Base-by-base conservation (phyloP, 2,329 filamentous ascomycete genomes). In the Alternaria gansuensis region DNA sequence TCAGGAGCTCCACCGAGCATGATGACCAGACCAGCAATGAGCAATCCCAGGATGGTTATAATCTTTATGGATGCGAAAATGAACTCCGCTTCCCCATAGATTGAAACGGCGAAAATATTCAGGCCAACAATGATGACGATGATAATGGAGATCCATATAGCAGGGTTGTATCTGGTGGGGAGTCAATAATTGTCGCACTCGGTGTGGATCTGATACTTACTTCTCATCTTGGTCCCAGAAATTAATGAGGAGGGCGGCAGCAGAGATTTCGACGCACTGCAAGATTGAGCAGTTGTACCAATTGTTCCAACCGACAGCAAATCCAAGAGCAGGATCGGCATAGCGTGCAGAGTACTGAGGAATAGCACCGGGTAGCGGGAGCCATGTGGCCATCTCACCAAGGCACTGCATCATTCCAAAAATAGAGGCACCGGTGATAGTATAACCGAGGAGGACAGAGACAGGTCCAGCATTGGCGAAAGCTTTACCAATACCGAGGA, bases 1-100 rank as follows among this genome's bases (percentile, higher is more conserved):
- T 74, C 70, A 9, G 74, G 74, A 21, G 65, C 74, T 48, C 75
- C 75, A 45, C 75, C 75, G n/a, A 77, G 71, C 66, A 73, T 72
- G 54, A 77, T 73, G 57, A 76, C 66, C 8, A 76, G 54, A 46
- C 68, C 70, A 23, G 62, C 54, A 28, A 76, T 54, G 28, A 77
- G 66, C 36, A 77, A 61, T 21, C 73, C 75, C 1, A 77, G 43
- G 40, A 76, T 74, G 2, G 73, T 76, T 24, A 77, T 70, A 50
- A 77, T 81, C 66, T 85, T 85, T 62, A 85, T 76, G 39, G 78
- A 79, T 10, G 83, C 82, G 56, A 84, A 84, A 41, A 71, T 65
- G 53, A 76, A 75, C 49, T 84, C 82, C 5, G 82, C 79, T 68
- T 85, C 82, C 55, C 83, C 75, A 33, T 77, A 77, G 4, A 77